Conservation (phyloP, 1,284 basidiomycete species). For the Psilocybe mexicana region DNA sequence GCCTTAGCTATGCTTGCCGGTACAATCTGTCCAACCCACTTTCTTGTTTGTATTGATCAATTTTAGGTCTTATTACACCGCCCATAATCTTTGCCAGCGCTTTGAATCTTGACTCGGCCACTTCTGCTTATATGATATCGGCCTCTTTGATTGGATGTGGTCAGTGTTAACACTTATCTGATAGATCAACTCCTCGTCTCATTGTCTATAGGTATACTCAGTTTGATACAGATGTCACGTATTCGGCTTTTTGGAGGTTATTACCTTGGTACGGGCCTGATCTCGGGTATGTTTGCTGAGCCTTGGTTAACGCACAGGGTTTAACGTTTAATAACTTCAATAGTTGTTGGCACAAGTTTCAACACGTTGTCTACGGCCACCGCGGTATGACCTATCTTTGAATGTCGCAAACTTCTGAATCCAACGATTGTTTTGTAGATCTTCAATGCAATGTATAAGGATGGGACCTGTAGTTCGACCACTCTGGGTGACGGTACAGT, state of each 20-base stretch:
- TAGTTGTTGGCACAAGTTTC: slow-evolving; percentile 83
- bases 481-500: slow-evolving; percentile 59
- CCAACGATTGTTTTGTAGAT: slow-evolving; percentile 35
- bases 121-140: slow-evolving; percentile 78
- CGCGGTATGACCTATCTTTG: slow-evolving; percentile 39
- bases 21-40: neutral
- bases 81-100: slow-evolving; percentile 79
- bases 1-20: slow-evolving; percentile 81
- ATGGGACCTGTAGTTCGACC: slow-evolving; percentile 74
- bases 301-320: slow-evolving; percentile 78
- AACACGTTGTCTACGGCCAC: slow-evolving; percentile 76
- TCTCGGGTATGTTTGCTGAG: slow-evolving; percentile 39
- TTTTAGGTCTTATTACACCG: slow-evolving; percentile 52
- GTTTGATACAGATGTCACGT: slow-evolving; percentile 73
- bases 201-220: slow-evolving; percentile 56
- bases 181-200: neutral
- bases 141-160: slow-evolving; percentile 77
- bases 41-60: neutral
- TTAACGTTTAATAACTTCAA: slow-evolving; percentile 47
- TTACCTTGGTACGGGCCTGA: slow-evolving; percentile 74
- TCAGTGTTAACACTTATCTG: slow-evolving; percentile 24
- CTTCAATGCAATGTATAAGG: slow-evolving; percentile 71
- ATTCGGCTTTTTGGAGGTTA: slow-evolving; percentile 59
- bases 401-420: neutral
- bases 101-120: slow-evolving; percentile 52